A percentile compares a stretch with the other conserved stretches of the same genome.
These are phyloP conservation scores for Thozetella sp. DNA, from an alignment of 495 filamentous ascomycete species.

Conservation along the genomic window DNA sequence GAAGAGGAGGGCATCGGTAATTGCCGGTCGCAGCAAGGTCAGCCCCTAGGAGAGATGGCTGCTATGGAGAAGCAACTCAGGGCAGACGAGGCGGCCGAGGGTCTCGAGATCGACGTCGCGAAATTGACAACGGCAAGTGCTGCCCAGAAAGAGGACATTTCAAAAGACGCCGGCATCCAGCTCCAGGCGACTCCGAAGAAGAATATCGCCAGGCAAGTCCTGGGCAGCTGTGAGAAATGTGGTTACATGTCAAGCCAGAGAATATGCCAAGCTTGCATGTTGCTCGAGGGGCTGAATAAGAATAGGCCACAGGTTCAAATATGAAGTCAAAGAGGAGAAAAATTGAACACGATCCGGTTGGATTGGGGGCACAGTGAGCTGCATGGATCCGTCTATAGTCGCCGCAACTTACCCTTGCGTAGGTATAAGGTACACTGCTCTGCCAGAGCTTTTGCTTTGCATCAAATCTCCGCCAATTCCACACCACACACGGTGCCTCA, in stretches of 20 bases:
- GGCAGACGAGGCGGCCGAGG: conserved; percentile 65
- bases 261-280: conserved; percentile 91
- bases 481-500: conserved; percentile 17
- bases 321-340: conserved; percentile 20
- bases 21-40: conserved; percentile 75
- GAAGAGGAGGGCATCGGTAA: conserved; percentile 68
- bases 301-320: conserved; percentile 81
- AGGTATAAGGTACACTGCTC: not conserved
- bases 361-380: not conserved
- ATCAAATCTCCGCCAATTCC: not conserved
- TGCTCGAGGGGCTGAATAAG: conserved; percentile 91
- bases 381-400: not conserved
- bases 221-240: conserved; percentile 83
- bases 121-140: conserved; percentile 26
- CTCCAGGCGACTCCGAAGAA: conserved; percentile 18
- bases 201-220: conserved; percentile 57
- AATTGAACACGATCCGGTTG: too few species aligned
- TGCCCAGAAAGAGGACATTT: conserved; percentile 6
- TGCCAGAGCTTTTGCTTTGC: not conserved
- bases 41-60: conserved; percentile 83
- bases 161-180: conserved; percentile 16
- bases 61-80: conserved; percentile 79
- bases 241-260: conserved; percentile 95
- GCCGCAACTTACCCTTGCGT: not conserved
- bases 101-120: conserved; percentile 73